Base-by-base conservation (phyloP, 106 monocot genomes). In the Triglochin maritima region DNA sequence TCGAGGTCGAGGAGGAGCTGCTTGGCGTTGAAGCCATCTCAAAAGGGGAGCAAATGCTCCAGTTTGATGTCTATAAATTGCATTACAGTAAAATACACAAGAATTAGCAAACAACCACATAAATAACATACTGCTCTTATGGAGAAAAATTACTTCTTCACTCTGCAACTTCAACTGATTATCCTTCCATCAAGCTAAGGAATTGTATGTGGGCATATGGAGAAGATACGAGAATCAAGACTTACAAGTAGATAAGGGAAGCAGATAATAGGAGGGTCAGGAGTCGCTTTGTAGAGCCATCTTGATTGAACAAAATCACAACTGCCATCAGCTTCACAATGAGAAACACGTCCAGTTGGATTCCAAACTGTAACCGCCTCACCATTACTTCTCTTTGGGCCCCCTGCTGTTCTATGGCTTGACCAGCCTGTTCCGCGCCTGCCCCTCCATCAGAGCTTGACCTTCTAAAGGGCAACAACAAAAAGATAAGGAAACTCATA, bases 201-300 rank as follows among this genome's bases (percentile, higher is more conserved):
- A 63, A 29, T 29, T 29, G 29, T 29, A 29, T 29, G 29, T 29
- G 29, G 29, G 29, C 29, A 29, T 29, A 29, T 29, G 29, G 29
- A 29, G 29, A 29, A 29, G 49, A 53, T n/a, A 17, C 9, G 2
- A 56, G 5, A 65, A 72, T 29, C 9, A 44, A 51, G 8, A 12
- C 98, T 92, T 71, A 98, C 92, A 98, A 79, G 64, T 98, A 98
- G 43, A 98, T 59, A 41, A 92, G 46, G 8, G 77, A 42, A 17
- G 92, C 98, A 69, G 86, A 89, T 17, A 86, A 67, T 6, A 86
- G 17, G 46, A 98, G 84, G 55, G 84, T 70, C 51, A 98, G 63
- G n/a, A 88, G 72, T 49, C 87, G 79, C 17, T 88, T 86, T 63
- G 70, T 86, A 17, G 98, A 98, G 60, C 98, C 98, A 55, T 98